phyloP scores from a whole-genome alignment of 2,329 filamentous ascomycete genomes.

The Talaromyces marneffei region DNA sequence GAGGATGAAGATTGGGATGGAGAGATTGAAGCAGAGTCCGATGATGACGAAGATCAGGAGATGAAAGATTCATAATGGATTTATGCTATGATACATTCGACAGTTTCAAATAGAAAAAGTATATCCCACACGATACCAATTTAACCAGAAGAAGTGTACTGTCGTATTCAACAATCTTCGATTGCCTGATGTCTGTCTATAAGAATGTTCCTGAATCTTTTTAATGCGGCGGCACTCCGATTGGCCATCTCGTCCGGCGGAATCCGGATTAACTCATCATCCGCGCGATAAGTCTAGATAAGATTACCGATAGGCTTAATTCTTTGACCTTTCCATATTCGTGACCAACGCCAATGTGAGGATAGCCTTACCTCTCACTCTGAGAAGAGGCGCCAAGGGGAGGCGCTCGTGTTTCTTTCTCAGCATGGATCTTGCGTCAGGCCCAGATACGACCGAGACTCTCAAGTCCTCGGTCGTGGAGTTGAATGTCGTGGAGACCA shows the following conservation, averaged over 20 bases:
- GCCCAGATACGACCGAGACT: slow-evolving; percentile 28
- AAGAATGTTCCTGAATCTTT: not conserved
- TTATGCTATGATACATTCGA: not conserved
- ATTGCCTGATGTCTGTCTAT: not conserved
- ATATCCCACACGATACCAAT: not conserved
- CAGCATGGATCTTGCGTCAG: slow-evolving; percentile 38
- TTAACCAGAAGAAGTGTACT: not conserved
- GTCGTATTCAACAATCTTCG: not conserved
- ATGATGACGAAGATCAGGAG: slow-evolving; percentile 42
- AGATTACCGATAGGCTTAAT: not conserved
- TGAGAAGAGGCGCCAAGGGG: slow-evolving; percentile 29
- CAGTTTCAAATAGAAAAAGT: not conserved
- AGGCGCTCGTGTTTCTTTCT: slow-evolving; percentile 22
- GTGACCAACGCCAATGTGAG: slow-evolving; percentile 31
- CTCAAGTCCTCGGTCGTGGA: slow-evolving; percentile 33
- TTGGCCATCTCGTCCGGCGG: not conserved
- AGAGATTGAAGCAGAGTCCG: slow-evolving; percentile 51
- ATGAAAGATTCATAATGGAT: slow-evolving; percentile 47
- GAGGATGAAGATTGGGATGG: slow-evolving; percentile 46
- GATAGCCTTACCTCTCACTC: slow-evolving; percentile 18
- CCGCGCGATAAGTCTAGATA: slow-evolving; percentile 14
- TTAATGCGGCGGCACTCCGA: slow-evolving; percentile 1
- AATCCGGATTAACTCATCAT: not conserved
- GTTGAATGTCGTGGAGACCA: slow-evolving; percentile 29
- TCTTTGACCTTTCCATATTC: slow-evolving; percentile 4